phyloP scores from a whole-genome alignment of 129 eudicot genomes.

The Sambucus nigra region DNA sequence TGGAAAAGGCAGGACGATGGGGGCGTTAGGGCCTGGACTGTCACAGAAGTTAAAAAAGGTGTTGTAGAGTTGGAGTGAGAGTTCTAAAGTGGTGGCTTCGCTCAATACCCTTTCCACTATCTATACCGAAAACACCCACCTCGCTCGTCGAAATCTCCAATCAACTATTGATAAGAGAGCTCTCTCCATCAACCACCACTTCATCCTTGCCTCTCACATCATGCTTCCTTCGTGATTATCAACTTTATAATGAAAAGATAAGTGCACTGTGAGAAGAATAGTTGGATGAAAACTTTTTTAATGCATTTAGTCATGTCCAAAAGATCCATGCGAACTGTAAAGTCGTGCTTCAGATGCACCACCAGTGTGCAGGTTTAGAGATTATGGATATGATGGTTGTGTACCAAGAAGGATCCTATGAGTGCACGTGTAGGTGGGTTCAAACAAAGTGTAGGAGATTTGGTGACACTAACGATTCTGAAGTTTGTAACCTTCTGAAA shows the following conservation, averaged over 20 bases:
- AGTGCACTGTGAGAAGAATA: slow-evolving; percentile 90
- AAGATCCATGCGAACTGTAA: slow-evolving; percentile 97
- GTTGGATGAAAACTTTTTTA: slow-evolving; percentile 76
- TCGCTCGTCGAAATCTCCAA: too few species aligned
- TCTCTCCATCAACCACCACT: too few species aligned
- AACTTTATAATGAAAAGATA: slow-evolving; percentile 90
- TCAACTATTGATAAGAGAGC: too few species aligned
- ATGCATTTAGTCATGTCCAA: slow-evolving; percentile 95
- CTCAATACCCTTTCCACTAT: too few species aligned
- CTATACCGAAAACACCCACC: too few species aligned
- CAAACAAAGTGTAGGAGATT: slow-evolving; percentile 87
- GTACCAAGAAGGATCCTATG: slow-evolving; percentile 98
- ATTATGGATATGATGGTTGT: slow-evolving; percentile 99
- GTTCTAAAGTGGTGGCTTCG: too few species aligned
- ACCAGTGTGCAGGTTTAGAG: slow-evolving; percentile 98
- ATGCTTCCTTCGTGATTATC: slow-evolving; percentile 89
- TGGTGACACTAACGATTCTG: slow-evolving; percentile 92
- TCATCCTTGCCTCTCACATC: too few species aligned
- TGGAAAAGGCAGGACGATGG: too few species aligned
- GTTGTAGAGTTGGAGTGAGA: too few species aligned
- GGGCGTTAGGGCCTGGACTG: too few species aligned
- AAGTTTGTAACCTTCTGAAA: slow-evolving; percentile 78
- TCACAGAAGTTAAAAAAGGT: too few species aligned
- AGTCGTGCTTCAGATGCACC: slow-evolving; percentile 91
- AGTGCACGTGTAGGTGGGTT: slow-evolving; percentile 99